A percentile compares a stretch with the other conserved stretches of the same genome.
Evolutionary conservation across 2,329 filamentous ascomycete species (phyloP).

Genomic region (Aspergillus eucalypticola): DNA sequence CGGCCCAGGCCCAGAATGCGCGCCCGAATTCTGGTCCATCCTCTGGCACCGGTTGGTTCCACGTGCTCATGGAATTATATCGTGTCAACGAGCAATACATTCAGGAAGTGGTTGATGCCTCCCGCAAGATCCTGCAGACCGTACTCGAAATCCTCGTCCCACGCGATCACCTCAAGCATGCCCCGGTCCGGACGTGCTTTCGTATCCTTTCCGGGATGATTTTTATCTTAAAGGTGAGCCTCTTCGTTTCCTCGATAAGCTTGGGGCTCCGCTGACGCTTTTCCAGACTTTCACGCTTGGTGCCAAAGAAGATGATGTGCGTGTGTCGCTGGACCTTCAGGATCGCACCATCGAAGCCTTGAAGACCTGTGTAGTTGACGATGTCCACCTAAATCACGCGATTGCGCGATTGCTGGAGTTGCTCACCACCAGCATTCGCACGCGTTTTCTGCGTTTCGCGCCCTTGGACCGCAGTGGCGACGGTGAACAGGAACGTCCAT

Average conservation of each 20-base stretch:
- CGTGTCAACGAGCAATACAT: conserved; percentile 64
- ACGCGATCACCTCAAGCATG: conserved; percentile 60
- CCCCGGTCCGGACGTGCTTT: conserved; percentile 65
- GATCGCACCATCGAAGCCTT: conserved; percentile 61
- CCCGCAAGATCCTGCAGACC: conserved; percentile 60
- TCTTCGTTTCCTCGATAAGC: background rate
- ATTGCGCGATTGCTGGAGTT: conserved; percentile 63
- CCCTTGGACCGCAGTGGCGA: conserved; percentile 51
- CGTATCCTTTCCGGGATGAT: conserved; percentile 65
- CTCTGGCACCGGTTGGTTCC: conserved; percentile 38
- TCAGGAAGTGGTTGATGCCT: conserved; percentile 62
- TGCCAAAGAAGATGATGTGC: conserved; percentile 62
- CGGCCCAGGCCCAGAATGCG: conserved; percentile 33
- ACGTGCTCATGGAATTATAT: conserved; percentile 49
- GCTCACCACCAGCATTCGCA: conserved; percentile 59
- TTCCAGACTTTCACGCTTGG: conserved; percentile 61
- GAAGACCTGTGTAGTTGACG: conserved; percentile 63
- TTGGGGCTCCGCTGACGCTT: conserved; percentile 9
- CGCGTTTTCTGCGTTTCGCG: conserved; percentile 59
- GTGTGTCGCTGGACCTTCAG: conserved; percentile 59
- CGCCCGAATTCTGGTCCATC: conserved; percentile 29
- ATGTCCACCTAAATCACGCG: conserved; percentile 64
- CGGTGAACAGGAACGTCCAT: conserved; percentile 40
- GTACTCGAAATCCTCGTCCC: conserved; percentile 62
- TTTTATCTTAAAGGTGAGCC: conserved; percentile 60